Evolutionary conservation across 805 yeast species (phyloP), one percentile per base, ranked within the genome.

Genomic region (Lipomyces orientalis): DNA sequence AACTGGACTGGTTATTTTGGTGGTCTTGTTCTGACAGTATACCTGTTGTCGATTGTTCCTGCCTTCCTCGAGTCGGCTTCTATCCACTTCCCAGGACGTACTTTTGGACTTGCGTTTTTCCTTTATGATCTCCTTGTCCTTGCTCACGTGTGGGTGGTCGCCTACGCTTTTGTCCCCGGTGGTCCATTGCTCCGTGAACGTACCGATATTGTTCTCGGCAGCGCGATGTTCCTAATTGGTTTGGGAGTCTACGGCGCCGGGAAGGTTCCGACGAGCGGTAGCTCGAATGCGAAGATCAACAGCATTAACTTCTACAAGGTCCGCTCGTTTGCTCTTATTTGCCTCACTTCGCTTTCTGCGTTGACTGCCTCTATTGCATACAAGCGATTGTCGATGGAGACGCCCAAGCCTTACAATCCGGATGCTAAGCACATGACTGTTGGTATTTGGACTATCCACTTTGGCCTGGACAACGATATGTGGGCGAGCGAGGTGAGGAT

Each of bases 361-460:
- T 72, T 87, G 25, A 79, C 87, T 3, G 81, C 86, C 2, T 73
- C 86, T 12, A 82, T 90, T 62, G 83, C 88, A 12, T 83, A 87
- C 65, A 75, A 82, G 54, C 82, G 93, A 64, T 82, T 87, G 76
- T 86, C 87, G 72, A 82, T 87, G 65, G 80, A 79, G 16, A 87
- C 87, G 39, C 93, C 93, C 14, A 78, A 78, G 64, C 93, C 95
- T 10, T 84, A 86, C 73, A 90, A 88, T 73, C 88, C 92, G 14
- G 83, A 83, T n/a, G 85, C 83, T 7, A 85, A 88, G 72, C 77
- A 91, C 4, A 85, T 95, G 74, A 93, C 97, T 1, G 93, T 98
- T 1, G 99, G 98, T 77, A 93, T 95, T 69, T 95, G 99, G 99
- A 94, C 98, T 29, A 89, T 95, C 71, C 99, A 95, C 80, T 95